Conservation (phyloP, 2,329 filamentous ascomycete species). For the Hymenoscyphus fructigenus region DNA sequence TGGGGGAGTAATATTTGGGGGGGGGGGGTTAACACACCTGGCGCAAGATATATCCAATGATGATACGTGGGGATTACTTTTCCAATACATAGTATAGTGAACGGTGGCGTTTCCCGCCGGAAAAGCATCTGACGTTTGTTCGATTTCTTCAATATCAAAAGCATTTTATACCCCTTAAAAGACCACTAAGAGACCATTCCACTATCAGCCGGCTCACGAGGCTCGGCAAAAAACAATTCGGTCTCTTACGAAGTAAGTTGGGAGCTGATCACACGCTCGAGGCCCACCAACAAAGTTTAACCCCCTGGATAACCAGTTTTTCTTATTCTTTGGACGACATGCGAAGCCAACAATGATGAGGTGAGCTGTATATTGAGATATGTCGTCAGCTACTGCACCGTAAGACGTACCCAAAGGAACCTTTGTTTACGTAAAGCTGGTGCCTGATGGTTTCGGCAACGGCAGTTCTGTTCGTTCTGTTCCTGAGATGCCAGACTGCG, state of each 20-base stretch:
- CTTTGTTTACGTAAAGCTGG: background rate
- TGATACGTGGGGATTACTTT: slow-evolving; percentile 3
- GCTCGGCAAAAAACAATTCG: background rate
- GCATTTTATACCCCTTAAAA: slow-evolving; percentile 10
- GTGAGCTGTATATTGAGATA: background rate
- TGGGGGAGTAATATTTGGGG: slow-evolving; percentile 5
- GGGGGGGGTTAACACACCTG: slow-evolving; percentile 6
- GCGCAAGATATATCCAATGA: slow-evolving; percentile 21
- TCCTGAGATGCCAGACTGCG: background rate
- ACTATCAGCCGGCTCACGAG: background rate
- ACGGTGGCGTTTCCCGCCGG: background rate
- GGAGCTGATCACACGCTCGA: background rate
- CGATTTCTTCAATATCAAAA: slow-evolving; percentile 12
- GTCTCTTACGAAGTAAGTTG: background rate
- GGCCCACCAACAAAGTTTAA: background rate
- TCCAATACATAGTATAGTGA: slow-evolving; percentile 1
- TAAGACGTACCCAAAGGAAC: background rate
- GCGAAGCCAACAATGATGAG: background rate
- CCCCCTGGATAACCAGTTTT: background rate
- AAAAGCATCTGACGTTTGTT: slow-evolving; percentile 7
- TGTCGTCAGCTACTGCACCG: background rate
- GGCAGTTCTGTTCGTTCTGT: background rate
- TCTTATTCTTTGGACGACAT: background rate
- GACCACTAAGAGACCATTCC: slow-evolving; percentile 2
- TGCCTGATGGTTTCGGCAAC: background rate